Base-by-base conservation (phyloP, 169 alveolate genomes). In the Eimeria necatrix region DNA sequence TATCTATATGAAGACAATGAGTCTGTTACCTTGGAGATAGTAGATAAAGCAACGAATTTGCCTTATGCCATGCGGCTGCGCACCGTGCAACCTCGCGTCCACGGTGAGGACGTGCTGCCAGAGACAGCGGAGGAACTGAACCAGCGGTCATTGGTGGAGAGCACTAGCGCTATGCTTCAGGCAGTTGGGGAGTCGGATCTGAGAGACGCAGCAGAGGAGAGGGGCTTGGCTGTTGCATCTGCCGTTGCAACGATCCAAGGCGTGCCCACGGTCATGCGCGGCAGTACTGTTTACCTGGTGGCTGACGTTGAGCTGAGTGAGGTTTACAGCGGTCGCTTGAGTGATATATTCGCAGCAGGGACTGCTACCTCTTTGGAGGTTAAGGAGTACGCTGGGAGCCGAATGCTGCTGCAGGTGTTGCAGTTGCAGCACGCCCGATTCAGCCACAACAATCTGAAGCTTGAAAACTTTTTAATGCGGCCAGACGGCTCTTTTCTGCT, bases 381-480 rank as follows among this genome's bases (percentile, higher is more conserved):
- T 16, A 81, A 81, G 56, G 52, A 51, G 71, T 81, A 81, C 53
- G 56, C 56, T 5, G 90, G 73, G 5, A 10, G 24, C 41, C 60
- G 90, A 10, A 8, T 81, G 51, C 71, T 81, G 51, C 9, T 59
- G 18, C 53, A 81, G 71, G 90, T 81, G 90, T 12, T 81, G 90
- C 90, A 22, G 49, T 48, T 81, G 46, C 90, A 81, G 51, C 7
- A 26, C 41, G 90, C 90, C 4, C 24, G 52, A 12, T 46, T 81
- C 24, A 81, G 90, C 70, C 90, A 81, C 90, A 81, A 81, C 71
- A 22, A 81, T 49, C 41, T 81, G 46, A 49, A 53, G 26, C 24
- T 20, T 16, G 32, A 49, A 10, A 81, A 81, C 73, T 22, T 41
- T 20, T 81, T 22, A 52, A 81, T 52, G 41, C 73, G 71, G 8